Conservation (phyloP, 768 basidiomycete species). For the Saitozyma podzolica region DNA sequence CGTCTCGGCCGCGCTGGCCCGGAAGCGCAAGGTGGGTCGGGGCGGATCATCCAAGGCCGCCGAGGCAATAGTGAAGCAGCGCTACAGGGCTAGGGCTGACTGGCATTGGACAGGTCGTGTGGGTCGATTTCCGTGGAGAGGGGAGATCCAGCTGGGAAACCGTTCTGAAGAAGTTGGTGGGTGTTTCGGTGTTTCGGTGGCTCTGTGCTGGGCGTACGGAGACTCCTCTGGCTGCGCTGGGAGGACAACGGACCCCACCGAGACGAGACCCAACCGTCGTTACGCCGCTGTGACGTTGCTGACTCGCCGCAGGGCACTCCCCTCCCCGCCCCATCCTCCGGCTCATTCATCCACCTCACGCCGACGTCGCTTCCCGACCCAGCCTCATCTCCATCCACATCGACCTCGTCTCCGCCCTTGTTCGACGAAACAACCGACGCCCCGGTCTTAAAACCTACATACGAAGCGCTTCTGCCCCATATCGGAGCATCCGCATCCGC, state of each 20-base stretch:
- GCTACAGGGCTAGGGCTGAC: not conserved
- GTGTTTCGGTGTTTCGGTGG: constrained; percentile 5
- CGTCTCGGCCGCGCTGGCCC: constrained; percentile 23
- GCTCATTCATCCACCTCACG: constrained; percentile 29
- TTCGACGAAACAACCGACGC: constrained; percentile 18
- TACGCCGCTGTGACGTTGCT: too few relatives aligned
- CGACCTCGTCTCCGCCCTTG: constrained; percentile 16
- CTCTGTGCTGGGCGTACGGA: not conserved
- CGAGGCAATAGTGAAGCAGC: not conserved
- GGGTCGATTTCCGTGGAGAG: constrained; percentile 43
- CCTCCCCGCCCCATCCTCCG: constrained; percentile 15
- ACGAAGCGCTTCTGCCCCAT: constrained; percentile 17
- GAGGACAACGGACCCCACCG: too few relatives aligned
- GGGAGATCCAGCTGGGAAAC: constrained; percentile 41
- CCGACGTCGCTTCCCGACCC: constrained; percentile 21
- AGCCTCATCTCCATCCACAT: not conserved
- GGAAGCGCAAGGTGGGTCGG: constrained; percentile 18
- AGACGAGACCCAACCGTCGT: too few relatives aligned
- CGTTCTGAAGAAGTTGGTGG: constrained; percentile 44
- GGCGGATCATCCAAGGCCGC: not conserved
- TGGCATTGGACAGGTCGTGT: constrained; percentile 17
- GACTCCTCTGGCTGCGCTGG: too few relatives aligned
- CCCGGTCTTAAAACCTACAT: constrained; percentile 26
- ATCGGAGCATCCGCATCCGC: not conserved
- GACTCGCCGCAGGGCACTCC: constrained; percentile 22